These are phyloP conservation scores for Moesziomyces sp. DNA, from an alignment of 1,284 basidiomycete species.

Conservation along the genomic window DNA sequence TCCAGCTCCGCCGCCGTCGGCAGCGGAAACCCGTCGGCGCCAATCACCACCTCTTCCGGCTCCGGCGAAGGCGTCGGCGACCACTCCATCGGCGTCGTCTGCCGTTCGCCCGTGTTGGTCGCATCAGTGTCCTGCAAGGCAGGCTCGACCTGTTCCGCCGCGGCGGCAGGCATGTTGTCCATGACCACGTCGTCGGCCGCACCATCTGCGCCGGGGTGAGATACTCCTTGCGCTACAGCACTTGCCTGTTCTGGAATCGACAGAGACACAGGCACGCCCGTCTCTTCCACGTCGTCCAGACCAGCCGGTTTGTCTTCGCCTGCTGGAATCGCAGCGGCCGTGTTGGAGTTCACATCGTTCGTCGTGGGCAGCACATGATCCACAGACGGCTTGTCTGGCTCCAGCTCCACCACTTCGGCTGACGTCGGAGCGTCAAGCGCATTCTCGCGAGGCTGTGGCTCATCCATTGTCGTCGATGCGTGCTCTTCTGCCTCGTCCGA, in stretches of 20 bases:
- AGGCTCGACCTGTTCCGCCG: slow-evolving; percentile 22
- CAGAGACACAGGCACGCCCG: slow-evolving; percentile 20
- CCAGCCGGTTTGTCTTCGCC: slow-evolving; percentile 1
- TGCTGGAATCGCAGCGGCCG: not conserved
- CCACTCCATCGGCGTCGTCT: slow-evolving; percentile 48
- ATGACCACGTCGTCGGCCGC: slow-evolving; percentile 21
- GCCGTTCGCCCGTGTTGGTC: slow-evolving; percentile 6
- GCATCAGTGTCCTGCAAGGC: not conserved
- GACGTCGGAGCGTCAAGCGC: too few species aligned
- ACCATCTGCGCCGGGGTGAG: slow-evolving; percentile 13
- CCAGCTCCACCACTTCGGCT: too few species aligned
- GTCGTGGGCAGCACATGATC: too few species aligned
- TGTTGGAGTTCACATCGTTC: too few species aligned
- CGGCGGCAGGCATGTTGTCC: slow-evolving; percentile 43
- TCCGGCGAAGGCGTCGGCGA: slow-evolving; percentile 52
- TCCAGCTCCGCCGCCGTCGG: slow-evolving; percentile 79
- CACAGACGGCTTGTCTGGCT: too few species aligned
- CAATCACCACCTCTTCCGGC: slow-evolving; percentile 66
- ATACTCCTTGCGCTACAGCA: slow-evolving; percentile 19
- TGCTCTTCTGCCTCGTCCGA: slow-evolving; percentile 4
- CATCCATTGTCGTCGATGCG: too few species aligned
- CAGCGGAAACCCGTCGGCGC: slow-evolving; percentile 74
- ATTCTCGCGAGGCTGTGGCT: too few species aligned
- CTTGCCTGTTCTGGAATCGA: slow-evolving; percentile 12
- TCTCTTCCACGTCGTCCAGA: slow-evolving; percentile 6